These are phyloP conservation scores for Psilocybe azurescens DNA, from an alignment of 768 basidiomycete genomes.

Conservation along the genomic window DNA sequence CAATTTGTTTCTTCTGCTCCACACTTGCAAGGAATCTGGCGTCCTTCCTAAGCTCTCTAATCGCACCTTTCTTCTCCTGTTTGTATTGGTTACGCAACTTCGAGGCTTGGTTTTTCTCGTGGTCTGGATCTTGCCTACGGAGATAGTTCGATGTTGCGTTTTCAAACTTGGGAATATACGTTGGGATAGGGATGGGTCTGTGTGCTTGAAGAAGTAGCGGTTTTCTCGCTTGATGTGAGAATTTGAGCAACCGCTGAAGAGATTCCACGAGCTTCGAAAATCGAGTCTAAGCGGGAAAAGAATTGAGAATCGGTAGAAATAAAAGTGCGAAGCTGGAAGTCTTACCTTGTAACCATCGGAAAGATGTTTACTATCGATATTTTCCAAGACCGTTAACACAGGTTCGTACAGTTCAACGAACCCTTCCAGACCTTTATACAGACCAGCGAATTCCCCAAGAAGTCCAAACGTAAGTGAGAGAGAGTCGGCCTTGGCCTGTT, in stretches of 20 bases:
- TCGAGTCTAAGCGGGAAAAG: conserved; percentile 45
- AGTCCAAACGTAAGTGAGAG: conserved; percentile 68
- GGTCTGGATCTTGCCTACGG: conserved; percentile 88
- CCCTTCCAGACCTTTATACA: conserved; percentile 78
- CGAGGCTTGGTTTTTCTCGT: conserved; percentile 83
- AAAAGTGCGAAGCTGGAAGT: conserved; percentile 1
- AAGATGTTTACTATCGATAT: conserved; percentile 51
- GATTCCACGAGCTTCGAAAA: conserved; percentile 51
- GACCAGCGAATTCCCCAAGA: conserved; percentile 68
- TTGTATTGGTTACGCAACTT: conserved; percentile 91
- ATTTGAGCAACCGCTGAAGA: conserved; percentile 69
- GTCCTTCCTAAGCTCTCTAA: conserved; percentile 95
- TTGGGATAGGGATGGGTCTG: conserved; percentile 94
- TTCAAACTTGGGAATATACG: conserved; percentile 95
- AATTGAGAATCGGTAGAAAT: conserved; percentile 8
- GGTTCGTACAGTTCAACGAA: conserved; percentile 90
- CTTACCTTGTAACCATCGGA: conserved; percentile 62
- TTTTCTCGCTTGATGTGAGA: conserved; percentile 70
- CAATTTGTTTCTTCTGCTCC: conserved; percentile 81
- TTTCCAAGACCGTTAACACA: conserved; percentile 58
- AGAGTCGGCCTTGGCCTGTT: conserved; percentile 78
- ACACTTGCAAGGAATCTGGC: conserved; percentile 90
- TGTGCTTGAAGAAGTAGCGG: conserved; percentile 90
- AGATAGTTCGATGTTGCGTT: conserved; percentile 72
- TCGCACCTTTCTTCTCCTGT: conserved; percentile 96